Conservation (phyloP, 23 red algal species). For the Gracilaria caudata region DNA sequence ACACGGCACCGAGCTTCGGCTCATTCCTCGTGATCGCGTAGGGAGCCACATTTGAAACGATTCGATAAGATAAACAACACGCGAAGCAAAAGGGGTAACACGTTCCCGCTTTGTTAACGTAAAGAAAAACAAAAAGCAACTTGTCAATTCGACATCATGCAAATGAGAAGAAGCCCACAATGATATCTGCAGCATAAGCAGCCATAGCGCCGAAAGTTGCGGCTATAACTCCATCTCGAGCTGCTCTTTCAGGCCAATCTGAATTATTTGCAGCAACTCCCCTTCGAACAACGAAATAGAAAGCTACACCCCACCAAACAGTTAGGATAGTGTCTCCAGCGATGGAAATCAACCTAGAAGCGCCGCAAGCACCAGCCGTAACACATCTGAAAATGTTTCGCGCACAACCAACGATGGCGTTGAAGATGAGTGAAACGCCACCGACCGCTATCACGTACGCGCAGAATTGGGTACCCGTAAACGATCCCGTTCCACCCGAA, state of each 20-base stretch:
- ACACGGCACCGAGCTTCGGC: conserved; percentile 86
- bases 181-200: conserved; percentile 23
- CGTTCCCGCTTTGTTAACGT: neutral
- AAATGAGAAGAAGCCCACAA: conserved; percentile 26
- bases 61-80: neutral
- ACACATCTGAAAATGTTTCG: conserved; percentile 49
- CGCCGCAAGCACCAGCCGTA: conserved; percentile 23
- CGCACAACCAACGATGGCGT: conserved; percentile 37
- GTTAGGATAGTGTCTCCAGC: conserved; percentile 4
- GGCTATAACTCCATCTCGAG: conserved; percentile 57
- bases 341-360: conserved; percentile 35
- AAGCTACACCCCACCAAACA: conserved; percentile 58
- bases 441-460: conserved; percentile 46
- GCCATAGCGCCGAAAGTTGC: conserved; percentile 40
- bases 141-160: neutral
- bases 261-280: conserved; percentile 46
- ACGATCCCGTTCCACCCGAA: neutral
- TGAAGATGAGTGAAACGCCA: conserved; percentile 37
- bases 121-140: neutral
- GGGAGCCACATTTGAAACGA: conserved; percentile 15
- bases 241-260: conserved; percentile 33
- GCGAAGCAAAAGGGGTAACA: neutral
- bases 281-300: conserved; percentile 38
- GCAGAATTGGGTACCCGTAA: conserved; percentile 39
- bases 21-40: conserved; percentile 93